Conservation (phyloP, 75 land plant species). For the Cupressus sempervirens region DNA sequence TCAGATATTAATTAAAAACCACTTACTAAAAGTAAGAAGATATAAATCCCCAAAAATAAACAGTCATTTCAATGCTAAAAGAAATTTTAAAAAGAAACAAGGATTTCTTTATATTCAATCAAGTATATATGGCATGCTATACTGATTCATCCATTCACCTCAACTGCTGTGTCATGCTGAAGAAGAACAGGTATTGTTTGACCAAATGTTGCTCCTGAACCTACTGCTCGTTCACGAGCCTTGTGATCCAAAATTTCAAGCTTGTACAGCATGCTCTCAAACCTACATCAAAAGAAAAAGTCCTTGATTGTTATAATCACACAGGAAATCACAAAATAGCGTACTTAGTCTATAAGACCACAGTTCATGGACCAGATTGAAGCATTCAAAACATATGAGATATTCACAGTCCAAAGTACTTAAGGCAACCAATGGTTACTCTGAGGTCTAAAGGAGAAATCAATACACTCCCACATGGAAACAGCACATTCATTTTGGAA, state of each 20-base stretch:
- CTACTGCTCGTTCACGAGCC: conserved; percentile 76
- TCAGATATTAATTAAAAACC: background rate
- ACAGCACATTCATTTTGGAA: background rate
- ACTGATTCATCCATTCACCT: conserved; percentile 44
- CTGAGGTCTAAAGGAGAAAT: background rate
- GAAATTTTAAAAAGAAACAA: background rate
- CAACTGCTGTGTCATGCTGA: conserved; percentile 65
- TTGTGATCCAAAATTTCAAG: conserved; percentile 89
- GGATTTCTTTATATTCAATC: background rate
- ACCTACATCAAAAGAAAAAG: conserved; percentile 27
- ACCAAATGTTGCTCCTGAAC: conserved; percentile 65
- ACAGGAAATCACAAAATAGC: background rate
- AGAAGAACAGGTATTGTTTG: conserved; percentile 72
- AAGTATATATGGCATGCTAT: background rate
- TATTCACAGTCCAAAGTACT: background rate
- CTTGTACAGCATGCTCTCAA: conserved; percentile 71
- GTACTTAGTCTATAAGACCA: background rate
- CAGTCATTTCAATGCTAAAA: background rate
- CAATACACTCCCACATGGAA: background rate
- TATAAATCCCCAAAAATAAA: background rate
- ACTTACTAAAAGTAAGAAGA: background rate
- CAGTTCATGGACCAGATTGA: background rate
- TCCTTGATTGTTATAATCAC: background rate
- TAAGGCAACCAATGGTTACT: background rate
- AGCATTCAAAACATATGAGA: conserved; percentile 5